Conservation (phyloP, 192 early-diverging fungal species). For the Tieghemiomyces parasiticus region DNA sequence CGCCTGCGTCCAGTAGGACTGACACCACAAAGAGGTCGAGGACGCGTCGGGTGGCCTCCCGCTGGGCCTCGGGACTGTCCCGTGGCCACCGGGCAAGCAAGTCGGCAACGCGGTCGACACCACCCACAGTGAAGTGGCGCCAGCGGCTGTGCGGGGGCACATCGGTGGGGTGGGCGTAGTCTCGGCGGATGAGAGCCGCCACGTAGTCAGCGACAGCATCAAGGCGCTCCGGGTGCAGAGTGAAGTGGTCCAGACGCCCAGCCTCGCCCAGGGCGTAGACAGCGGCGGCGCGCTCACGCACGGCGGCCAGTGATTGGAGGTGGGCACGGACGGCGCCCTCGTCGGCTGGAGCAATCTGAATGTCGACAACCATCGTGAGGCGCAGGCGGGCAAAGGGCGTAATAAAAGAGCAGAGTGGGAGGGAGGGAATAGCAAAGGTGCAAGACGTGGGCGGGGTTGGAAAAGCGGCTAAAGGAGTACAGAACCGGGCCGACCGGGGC, state of each 20-base stretch:
- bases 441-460: too few relatives aligned
- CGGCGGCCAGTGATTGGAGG: conserved; percentile 50
- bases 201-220: conserved; percentile 51
- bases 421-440: neutral
- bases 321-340: conserved; percentile 11
- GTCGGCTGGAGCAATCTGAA: neutral
- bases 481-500: too few relatives aligned
- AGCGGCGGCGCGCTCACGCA: conserved; percentile 50
- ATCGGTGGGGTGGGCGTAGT: conserved; percentile 40
- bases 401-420: neutral
- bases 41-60: conserved; percentile 46
- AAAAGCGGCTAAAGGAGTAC: too few relatives aligned
- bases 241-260: conserved; percentile 51
- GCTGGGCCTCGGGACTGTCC: conserved; percentile 13
- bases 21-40: conserved; percentile 80
- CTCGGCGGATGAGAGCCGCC: conserved; percentile 45
- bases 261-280: conserved; percentile 43
- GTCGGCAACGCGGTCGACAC: conserved; percentile 26
- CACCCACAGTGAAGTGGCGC: conserved; percentile 63
- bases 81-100: conserved; percentile 24
- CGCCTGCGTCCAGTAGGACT: conserved; percentile 86
- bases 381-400: conserved; percentile 4
- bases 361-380: conserved; percentile 1
- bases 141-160: conserved; percentile 83
- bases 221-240: conserved; percentile 46